Base-by-base conservation (phyloP, 2,329 filamentous ascomycete species). In the Alternaria brassicae region DNA sequence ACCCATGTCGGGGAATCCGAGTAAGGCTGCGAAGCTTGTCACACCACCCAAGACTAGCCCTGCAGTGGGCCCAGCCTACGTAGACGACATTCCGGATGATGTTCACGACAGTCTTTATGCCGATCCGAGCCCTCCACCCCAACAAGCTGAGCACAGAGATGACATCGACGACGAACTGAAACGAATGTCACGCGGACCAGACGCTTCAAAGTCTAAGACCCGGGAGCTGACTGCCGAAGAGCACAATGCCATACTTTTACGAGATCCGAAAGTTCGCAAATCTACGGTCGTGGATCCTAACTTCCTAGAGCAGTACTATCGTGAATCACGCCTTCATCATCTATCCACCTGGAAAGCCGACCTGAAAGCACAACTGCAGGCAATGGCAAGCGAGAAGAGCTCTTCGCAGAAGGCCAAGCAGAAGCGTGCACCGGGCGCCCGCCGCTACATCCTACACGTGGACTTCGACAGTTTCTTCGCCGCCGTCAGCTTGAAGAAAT, bases 381-480 rank as follows among this genome's bases (percentile, higher is more conserved):
- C 85, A 7, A 81, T 96, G 55, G 89, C 93, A 8, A 85, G 86
- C 1, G 90, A 96, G 67, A 92, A 89, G 71, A 82, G 60, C 54
- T 83, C 71, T 30, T 82, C 82, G 8, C 83, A 85, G 66, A 84
- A 74, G 68, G 75, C 63, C 6, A 81, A 66, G 82, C 81, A 81
- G 57, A 85, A 88, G 69, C 82, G 83, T 40, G 83, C 83, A 25
- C 81, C 85, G 12, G 91, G 89, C 0, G 80, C 88, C 3, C 85
- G 93, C 60, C 83, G 91, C 50, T 99, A 98, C 70, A 85, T 99
- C 53, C 86, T 99, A 72, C 95, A 99, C 71, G 92, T 99, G 28
- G 95, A 99, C 74, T 99, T 99, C 76, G 96, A 99, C 79, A 95
- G 93, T 77, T 99, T 99, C 80, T 99, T 99, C 78, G 97, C 93